Percentiles rank a stretch among this genome's conserved stretches.
These are phyloP conservation scores for Annulohypoxylon maeteangense DNA, from an alignment of 495 filamentous ascomycete species.

Conservation along the genomic window DNA sequence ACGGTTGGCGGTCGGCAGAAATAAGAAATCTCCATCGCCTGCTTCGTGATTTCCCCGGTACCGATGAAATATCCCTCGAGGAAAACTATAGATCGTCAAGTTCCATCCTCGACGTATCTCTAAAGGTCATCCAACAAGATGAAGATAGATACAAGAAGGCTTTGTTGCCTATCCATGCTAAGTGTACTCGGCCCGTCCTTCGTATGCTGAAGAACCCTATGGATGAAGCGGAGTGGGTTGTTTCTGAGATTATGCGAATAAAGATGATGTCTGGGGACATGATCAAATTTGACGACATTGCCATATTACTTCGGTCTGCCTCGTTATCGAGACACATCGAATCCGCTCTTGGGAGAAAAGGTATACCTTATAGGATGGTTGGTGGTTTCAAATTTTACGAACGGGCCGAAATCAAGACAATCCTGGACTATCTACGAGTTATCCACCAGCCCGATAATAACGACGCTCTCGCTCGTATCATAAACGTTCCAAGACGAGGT, in stretches of 20 bases:
- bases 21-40: slow-evolving; percentile 88
- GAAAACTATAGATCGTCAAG: slow-evolving; percentile 96
- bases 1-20: slow-evolving; percentile 97
- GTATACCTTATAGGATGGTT: slow-evolving; percentile 94
- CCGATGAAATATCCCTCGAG: slow-evolving; percentile 85
- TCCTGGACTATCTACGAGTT: slow-evolving; percentile 90
- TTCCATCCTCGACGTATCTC: slow-evolving; percentile 83
- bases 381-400: slow-evolving; percentile 94
- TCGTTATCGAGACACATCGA: slow-evolving; percentile 87
- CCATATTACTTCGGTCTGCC: slow-evolving; percentile 87
- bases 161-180: slow-evolving; percentile 81
- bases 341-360: slow-evolving; percentile 81
- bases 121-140: slow-evolving; percentile 94
- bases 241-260: slow-evolving; percentile 81
- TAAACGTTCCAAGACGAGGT: slow-evolving; percentile 84
- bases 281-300: slow-evolving; percentile 79
- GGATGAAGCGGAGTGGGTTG: slow-evolving; percentile 88
- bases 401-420: slow-evolving; percentile 84
- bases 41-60: slow-evolving; percentile 78
- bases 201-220: slow-evolving; percentile 77
- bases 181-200: slow-evolving; percentile 85
- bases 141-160: slow-evolving; percentile 78
- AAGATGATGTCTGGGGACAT: slow-evolving; percentile 76
- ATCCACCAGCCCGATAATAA: slow-evolving; percentile 88
- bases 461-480: slow-evolving; percentile 84